Conservation (phyloP, 352 stramenopile species). For the Blastocystis sp. region DNA sequence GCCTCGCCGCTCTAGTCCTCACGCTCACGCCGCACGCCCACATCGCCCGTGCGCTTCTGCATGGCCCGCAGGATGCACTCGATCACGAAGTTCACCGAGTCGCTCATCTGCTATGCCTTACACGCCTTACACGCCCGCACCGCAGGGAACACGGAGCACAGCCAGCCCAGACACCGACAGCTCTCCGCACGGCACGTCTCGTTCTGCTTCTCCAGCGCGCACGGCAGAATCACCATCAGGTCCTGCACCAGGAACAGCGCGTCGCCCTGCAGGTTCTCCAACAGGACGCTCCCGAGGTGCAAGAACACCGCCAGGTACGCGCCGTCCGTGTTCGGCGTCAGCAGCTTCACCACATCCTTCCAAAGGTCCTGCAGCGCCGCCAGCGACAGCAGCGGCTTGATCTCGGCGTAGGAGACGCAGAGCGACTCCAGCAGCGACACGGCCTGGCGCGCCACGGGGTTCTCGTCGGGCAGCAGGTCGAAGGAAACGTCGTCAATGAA, state of each 20-base stretch:
- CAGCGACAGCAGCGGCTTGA: not conserved
- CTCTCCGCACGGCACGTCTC: slow-evolving; percentile 26
- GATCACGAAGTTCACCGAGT: slow-evolving; percentile 8
- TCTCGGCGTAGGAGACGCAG: not conserved
- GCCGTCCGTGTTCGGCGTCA: slow-evolving; percentile 2
- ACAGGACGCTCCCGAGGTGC: not conserved
- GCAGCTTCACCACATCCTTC: not conserved
- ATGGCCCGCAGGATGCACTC: slow-evolving; percentile 36
- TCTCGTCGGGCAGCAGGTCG: not conserved
- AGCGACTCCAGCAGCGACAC: slow-evolving; percentile 16
- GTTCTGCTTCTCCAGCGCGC: not conserved
- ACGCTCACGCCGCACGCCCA: not conserved
- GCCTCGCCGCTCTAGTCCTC: slow-evolving; percentile 26
- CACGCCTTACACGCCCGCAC: not conserved
- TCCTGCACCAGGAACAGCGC: slow-evolving; percentile 10
- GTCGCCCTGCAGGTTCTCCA: not conserved
- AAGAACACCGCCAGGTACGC: slow-evolving; percentile 29
- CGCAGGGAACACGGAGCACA: slow-evolving; percentile 24
- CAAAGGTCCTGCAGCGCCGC: slow-evolving; percentile 9
- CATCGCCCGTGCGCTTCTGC: slow-evolving; percentile 30
- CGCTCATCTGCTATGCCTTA: slow-evolving; percentile 40
- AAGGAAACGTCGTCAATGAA: slow-evolving; percentile 21
- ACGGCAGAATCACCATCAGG: slow-evolving; percentile 15
- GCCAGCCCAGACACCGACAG: slow-evolving; percentile 37
- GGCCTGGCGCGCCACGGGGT: not conserved